Evolutionary conservation across 139 green algal species (phyloP), one percentile per base, ranked within the genome.

Genomic region (Auxenochlorella pyrenoidosa): DNA sequence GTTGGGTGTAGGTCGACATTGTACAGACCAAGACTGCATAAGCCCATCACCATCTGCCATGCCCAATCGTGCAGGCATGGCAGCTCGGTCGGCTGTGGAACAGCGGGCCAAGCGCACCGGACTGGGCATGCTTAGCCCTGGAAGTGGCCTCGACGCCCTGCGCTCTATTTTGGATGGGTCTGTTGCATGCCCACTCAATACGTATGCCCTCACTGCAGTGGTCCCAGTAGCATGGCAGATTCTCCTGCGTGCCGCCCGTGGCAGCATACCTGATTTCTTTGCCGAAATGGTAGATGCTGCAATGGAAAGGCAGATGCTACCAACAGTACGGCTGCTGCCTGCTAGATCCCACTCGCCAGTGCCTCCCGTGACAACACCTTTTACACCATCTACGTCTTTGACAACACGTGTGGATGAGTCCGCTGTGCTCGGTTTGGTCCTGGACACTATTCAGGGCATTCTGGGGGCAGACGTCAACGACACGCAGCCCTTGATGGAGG

Each of bases 31-130:
- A 10, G 47, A 54, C 47, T 54, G 66, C n/a, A 38, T 40, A 40
- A 38, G 5, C 1, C 41, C 22, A 16, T 24, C 34, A 4, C 41
- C 34, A n/a, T 3, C 32, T 68, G 30, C 0, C 5, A 21, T 71
- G 28, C 95, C 5, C 92, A 95, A 88, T 95, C 89, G 91, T 93
- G 92, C 34, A 26, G 96, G 96, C 75, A 98, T 98, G 96, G 96
- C 96, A 5, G 88, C 91, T 12, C 89, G 12, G 94, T 90, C 90
- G 75, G 86, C 26, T 41, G 30, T 77, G 30, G 82, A 51, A 89
- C 92, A 80, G 36, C 83, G 93, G 30, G 91, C 95, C 75, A 84
- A 94, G 77, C 89, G 90, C 32, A 95, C 85, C 8, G 96, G 96
- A 65, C 93, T 98, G 75, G 90, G 84, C 5, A 36, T 92, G 72